Conservation (phyloP, 2,329 filamentous ascomycete genomes). For the Aspergillus pseudotamarii region DNA sequence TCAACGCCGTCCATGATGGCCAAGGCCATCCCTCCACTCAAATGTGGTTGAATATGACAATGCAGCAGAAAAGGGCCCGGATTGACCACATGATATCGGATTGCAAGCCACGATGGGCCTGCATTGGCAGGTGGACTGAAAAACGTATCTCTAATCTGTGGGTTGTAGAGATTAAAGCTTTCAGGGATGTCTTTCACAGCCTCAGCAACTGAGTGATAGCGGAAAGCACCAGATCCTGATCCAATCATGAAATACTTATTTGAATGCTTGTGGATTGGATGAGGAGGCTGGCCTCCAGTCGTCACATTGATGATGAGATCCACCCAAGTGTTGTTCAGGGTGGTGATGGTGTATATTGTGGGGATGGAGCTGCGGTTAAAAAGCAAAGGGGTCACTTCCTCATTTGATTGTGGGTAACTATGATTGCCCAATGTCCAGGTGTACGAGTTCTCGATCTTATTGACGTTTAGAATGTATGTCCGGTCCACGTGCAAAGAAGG, state of each 20-base stretch:
- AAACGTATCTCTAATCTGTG: constrained; percentile 57
- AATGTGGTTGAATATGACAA: constrained; percentile 56
- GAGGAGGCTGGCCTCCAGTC: constrained; percentile 52
- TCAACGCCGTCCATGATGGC: constrained; percentile 55
- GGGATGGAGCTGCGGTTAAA: constrained; percentile 33
- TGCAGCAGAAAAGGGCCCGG: constrained; percentile 56
- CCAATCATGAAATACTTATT: constrained; percentile 64
- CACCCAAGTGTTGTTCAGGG: constrained; percentile 55
- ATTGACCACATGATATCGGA: constrained; percentile 52
- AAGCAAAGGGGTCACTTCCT: constrained; percentile 27
- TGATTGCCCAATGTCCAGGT: constrained; percentile 29
- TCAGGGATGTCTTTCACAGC: constrained; percentile 52
- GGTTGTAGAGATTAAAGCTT: constrained; percentile 61
- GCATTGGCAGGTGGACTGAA: constrained; percentile 38
- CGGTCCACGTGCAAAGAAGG: constrained; percentile 30
- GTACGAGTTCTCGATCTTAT: constrained; percentile 25
- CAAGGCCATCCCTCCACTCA: constrained; percentile 54
- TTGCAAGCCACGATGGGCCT: constrained; percentile 44
- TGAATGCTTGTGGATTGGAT: constrained; percentile 68
- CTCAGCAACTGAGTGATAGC: constrained; percentile 56
- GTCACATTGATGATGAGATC: constrained; percentile 48
- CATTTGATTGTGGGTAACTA: constrained; percentile 27
- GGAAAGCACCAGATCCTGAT: constrained; percentile 53
- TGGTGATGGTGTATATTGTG: constrained; percentile 29
- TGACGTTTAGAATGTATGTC: constrained; percentile 33